A percentile compares a stretch with the other conserved stretches of the same genome.
Conservation (phyloP, 345 rosid species). For the Eucalyptus erythrocorys region DNA sequence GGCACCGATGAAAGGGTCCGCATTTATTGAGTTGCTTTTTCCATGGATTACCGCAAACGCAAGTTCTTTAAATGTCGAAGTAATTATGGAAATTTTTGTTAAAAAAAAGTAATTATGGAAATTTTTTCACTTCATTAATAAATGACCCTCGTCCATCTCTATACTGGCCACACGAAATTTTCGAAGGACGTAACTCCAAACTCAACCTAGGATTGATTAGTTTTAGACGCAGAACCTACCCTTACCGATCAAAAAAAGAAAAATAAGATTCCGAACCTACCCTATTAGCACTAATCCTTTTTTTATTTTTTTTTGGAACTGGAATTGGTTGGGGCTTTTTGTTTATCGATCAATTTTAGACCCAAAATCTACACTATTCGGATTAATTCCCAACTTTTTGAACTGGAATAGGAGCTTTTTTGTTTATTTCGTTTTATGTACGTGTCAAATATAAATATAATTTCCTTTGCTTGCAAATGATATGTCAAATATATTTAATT, state of each 20-base stretch:
- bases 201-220: background rate
- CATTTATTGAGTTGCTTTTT: background rate
- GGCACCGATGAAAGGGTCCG: background rate
- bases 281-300: no score
- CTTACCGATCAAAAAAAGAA: no score
- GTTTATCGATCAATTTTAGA: no score
- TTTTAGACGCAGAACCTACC: no score
- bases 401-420: no score
- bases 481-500: background rate
- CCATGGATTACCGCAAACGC: background rate
- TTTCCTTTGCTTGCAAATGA: background rate
- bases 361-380: background rate
- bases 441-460: background rate
- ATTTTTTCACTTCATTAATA: background rate
- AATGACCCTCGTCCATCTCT: background rate
- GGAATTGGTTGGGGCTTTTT: no score
- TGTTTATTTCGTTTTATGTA: background rate
- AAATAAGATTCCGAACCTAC: no score
- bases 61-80: background rate
- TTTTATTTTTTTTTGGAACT: no score
- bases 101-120: no score
- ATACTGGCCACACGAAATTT: accelerated
- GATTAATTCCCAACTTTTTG: background rate
- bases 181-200: background rate
- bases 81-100: background rate